Conservation (phyloP, 345 rosid genomes). For the Noccaea caerulescens region DNA sequence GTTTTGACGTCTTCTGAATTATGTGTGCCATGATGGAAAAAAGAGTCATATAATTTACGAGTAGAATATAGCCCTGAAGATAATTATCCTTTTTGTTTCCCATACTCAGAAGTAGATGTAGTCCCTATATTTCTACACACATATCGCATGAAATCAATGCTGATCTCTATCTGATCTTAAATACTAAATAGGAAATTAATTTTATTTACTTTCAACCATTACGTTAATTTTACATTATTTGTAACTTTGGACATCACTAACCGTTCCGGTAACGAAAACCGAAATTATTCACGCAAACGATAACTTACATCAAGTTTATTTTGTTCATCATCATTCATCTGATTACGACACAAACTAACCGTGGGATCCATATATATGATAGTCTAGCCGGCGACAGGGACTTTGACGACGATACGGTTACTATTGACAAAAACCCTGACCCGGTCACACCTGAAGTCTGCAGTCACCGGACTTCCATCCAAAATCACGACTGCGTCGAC, state of each 20-base stretch:
- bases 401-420: conserved; percentile 20
- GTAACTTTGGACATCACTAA: conserved; percentile 8
- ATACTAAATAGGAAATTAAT: neutral
- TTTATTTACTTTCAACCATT: neutral
- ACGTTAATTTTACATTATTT: neutral
- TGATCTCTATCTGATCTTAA: neutral
- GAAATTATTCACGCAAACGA: conserved; percentile 14
- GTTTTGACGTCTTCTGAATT: no score
- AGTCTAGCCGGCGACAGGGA: conserved; percentile 41
- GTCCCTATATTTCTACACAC: no score
- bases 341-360: neutral
- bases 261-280: neutral
- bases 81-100: no score
- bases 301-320: neutral
- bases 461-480: conserved; percentile 36
- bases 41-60: neutral
- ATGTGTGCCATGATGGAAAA: neutral
- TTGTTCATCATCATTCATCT: neutral
- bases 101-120: no score
- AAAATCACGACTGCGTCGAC: conserved; percentile 34
- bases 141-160: neutral
- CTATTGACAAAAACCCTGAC: conserved; percentile 47
- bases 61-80: no score
- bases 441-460: conserved; percentile 40
- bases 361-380: neutral